Conservation (phyloP, 805 yeast genomes). For the Saccharomycopsis amapae region DNA sequence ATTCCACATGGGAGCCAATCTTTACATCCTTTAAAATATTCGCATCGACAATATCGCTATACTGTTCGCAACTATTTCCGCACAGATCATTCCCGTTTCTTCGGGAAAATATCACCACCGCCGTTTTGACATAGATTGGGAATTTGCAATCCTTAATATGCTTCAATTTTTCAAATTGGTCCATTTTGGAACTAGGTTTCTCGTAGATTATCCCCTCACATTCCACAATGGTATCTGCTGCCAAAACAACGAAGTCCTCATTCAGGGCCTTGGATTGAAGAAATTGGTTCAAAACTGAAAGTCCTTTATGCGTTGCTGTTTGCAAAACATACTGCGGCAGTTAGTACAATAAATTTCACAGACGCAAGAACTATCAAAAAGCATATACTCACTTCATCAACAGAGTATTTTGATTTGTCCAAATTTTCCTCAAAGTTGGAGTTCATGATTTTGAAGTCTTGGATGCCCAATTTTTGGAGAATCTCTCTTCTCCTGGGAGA, state of each 20-base stretch:
- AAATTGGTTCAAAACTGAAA: constrained; percentile 37
- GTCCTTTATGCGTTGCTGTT: constrained; percentile 65
- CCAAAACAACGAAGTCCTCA: constrained; percentile 28
- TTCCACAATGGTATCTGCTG: constrained; percentile 81
- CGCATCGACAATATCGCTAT: background rate
- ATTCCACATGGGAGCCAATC: constrained; percentile 29
- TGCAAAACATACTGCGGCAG: constrained; percentile 47
- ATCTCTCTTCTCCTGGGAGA: constrained; percentile 79
- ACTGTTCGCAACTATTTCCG: background rate
- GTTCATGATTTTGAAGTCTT: background rate
- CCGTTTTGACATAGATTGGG: constrained; percentile 17
- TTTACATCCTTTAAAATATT: too few species aligned
- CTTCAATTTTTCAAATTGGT: constrained; percentile 45
- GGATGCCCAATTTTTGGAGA: constrained; percentile 52
- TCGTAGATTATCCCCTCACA: constrained; percentile 59
- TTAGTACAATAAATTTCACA: background rate
- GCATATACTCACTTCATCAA: constrained; percentile 34
- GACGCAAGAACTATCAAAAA: background rate
- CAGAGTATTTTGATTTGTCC: constrained; percentile 41
- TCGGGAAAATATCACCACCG: constrained; percentile 21
- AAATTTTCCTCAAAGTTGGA: constrained; percentile 63
- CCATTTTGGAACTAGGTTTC: constrained; percentile 59
- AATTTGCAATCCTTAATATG: constrained; percentile 34
- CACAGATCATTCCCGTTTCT: background rate
- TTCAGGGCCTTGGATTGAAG: background rate